A percentile compares a stretch with the other conserved stretches of the same genome.
Evolutionary conservation across 148 eudicot genomes (phyloP).

Genomic region (Arbutus unedo): DNA sequence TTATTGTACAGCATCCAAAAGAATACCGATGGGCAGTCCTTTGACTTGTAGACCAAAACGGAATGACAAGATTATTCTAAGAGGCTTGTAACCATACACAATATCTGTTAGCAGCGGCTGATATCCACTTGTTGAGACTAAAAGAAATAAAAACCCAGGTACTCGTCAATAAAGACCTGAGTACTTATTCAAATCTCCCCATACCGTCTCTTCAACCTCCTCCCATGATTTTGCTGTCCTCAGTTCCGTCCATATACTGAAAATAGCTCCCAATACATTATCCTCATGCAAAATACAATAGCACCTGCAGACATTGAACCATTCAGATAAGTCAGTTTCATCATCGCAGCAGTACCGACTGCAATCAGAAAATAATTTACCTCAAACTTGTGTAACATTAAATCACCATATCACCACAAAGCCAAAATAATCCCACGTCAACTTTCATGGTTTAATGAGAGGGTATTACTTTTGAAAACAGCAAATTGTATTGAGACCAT

Average conservation of each 20-base stretch:
- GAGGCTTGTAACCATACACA: not conserved
- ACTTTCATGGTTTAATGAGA: not conserved
- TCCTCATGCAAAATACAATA: conserved; percentile 86
- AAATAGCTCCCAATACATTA: conserved; percentile 78
- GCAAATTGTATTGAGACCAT: not conserved
- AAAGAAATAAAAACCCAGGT: not conserved
- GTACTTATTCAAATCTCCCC: conserved; percentile 72
- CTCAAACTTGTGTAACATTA: not conserved
- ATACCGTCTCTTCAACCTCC: conserved; percentile 74
- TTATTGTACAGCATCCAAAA: not conserved
- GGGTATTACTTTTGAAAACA: not conserved
- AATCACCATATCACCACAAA: not conserved
- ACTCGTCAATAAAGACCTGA: conserved; percentile 15
- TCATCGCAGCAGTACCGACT: not conserved
- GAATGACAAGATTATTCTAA: not conserved
- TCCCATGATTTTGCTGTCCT: conserved; percentile 75
- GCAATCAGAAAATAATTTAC: not conserved
- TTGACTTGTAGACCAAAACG: not conserved
- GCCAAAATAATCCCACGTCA: not conserved
- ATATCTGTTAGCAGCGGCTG: not conserved
- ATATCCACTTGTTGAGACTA: not conserved
- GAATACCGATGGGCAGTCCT: not conserved
- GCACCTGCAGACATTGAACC: conserved; percentile 52
- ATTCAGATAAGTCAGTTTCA: conserved; percentile 2
- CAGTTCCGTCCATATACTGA: conserved; percentile 69